Base-by-base conservation (phyloP, 257 asterid species). In the Penstemon eatonii region DNA sequence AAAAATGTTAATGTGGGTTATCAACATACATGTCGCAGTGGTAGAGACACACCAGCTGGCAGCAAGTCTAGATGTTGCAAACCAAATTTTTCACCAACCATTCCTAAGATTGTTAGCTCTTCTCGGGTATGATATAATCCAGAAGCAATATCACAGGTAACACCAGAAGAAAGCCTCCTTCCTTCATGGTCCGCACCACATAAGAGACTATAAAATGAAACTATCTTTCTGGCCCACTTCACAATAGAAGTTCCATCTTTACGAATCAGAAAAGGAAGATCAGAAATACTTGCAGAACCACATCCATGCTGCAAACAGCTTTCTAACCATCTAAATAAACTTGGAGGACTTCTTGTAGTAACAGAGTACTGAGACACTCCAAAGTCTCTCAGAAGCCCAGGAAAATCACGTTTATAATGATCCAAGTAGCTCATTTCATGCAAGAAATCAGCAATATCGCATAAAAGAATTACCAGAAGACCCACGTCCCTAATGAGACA, bases 81-180 rank as follows among this genome's bases (percentile, higher is more conserved):
- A 67, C 97, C 95, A 86, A 94, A 89, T 47, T 78, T 85, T 75
- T 94, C 97, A 68, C 99, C 99, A 70, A 91, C 97, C 99, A 94
- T 94, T 65, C 90, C 96, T 88, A 94, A 75, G 69, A 94, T 92
- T 54, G 84, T 81, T 36, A 84, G 80, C 83, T 94, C 96, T 83
- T 91, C 99, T 37, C 73, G 75, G 69, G 82, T 77, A 62, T 70
- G 74, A 81, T 80, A 84, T 56, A 82, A 78, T 54, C 99, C 99
- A 78, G 86, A 78, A 13, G 88, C 90, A 67, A 93, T 65, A 70
- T 77, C 81, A 75, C 92, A 94, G 70, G 73, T 68, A 68, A 94
- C 92, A 81, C 97, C 96, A 85, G 96, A 85, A 9, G 96, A 83
- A 59, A 91, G 85, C 74, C 64, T 83, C 72, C 81, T 83, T 41